Base-by-base conservation (phyloP, 345 rosid species). In the Pistacia atlantica region DNA sequence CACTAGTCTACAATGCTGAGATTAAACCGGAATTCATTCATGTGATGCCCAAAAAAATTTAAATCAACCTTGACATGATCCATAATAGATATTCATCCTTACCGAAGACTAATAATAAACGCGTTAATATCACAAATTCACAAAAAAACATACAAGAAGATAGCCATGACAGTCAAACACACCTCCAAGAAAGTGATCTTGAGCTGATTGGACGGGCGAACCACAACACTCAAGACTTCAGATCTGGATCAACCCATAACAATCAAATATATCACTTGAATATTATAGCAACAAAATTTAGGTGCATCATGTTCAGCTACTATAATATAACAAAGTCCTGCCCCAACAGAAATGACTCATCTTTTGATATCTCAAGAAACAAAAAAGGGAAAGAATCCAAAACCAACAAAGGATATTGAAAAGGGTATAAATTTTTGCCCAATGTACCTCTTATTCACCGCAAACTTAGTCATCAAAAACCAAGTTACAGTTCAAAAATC, bases 161-260 rank as follows among this genome's bases (percentile, higher is more conserved):
- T 35, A 35, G 13, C 58, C 22, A 56, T 12, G 13, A 71, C 7
- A 5, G 38, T 51, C 33, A 9, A 14, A 17, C 58, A 72, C 83
- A 91, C 97, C 97, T 95, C 99, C 78, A 95, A 89, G 87, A 93
- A 93, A 74, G 99, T 95, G 83, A 95, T 90, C 88, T 93, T 95
- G 69, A 95, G 96, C 81, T 81, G 87, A 87, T 92, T 95, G 69
- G 98, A 81, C 11, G 97, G 89, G 35, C 90, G 89, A 79, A 90
- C 77, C 56, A 95, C 90, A 63, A 92, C 99, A 72, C 93, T 92
- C 31, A 95, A 51, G 56, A 88, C 93, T 85, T 93, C 98, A 25
- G 82, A 93, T 74, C 99, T 95, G 87, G 82, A 74, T n/a, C n/a
- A 57, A 59, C 69, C 33, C 75, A 73, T n/a, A 71, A n/a, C 73